Percentiles rank a stretch among this genome's conserved stretches.
Conservation (phyloP, 2,329 filamentous ascomycete species). For the Apiospora hydei region DNA sequence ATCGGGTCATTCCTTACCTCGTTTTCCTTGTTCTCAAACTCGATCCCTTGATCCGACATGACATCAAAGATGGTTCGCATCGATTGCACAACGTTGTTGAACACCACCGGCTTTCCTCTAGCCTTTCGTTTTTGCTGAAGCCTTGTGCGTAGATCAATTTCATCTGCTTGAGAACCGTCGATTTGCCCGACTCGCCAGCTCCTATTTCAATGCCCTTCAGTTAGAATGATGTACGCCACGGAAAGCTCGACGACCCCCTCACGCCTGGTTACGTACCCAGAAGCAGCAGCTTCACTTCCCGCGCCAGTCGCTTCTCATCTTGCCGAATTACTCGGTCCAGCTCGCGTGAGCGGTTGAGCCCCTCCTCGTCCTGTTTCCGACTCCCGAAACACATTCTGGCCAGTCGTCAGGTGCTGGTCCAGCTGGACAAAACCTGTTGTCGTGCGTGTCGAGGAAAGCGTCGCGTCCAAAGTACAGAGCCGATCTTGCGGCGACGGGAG, state of each 20-base stretch:
- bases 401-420: conserved; percentile 4
- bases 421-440: neutral
- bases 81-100: conserved; percentile 91
- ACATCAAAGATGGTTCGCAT: conserved; percentile 90
- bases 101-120: conserved; percentile 94
- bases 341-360: conserved; percentile 68
- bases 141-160: conserved; percentile 95
- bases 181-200: conserved; percentile 94
- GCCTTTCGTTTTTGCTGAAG: conserved; percentile 86
- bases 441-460: neutral
- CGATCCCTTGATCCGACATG: conserved; percentile 79
- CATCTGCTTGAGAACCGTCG: conserved; percentile 98
- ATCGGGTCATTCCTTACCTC: conserved; percentile 60
- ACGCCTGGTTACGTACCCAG: conserved; percentile 70
- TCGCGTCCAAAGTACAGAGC: neutral
- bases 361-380: conserved; percentile 57
- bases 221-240: conserved; percentile 25
- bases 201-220: conserved; percentile 58
- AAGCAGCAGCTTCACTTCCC: conserved; percentile 92
- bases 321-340: conserved; percentile 86
- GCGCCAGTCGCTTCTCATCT: conserved; percentile 86
- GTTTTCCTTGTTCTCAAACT: conserved; percentile 80
- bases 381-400: conserved; percentile 69
- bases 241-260: neutral
- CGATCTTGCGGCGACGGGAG: conserved; percentile 10